These are phyloP conservation scores for Simplicillium aogashimaense DNA, from an alignment of 2,329 filamentous ascomycete genomes.

Conservation along the genomic window DNA sequence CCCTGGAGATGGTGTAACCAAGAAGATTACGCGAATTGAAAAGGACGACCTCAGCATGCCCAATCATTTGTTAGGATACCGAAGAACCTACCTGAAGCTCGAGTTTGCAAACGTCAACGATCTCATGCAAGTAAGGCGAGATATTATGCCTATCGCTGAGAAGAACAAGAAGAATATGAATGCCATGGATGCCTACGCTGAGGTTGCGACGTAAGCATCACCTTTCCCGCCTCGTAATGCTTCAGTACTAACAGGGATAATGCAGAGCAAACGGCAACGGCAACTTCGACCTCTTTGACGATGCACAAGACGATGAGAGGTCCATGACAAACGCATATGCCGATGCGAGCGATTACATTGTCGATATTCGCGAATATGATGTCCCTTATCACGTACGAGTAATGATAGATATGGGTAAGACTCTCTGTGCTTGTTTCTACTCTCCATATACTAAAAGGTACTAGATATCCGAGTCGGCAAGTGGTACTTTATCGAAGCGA, in stretches of 20 bases:
- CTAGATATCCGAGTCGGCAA: conserved; percentile 88
- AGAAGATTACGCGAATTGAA: conserved; percentile 65
- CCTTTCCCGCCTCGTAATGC: too few species aligned
- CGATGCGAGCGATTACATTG: conserved; percentile 92
- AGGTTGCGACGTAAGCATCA: conserved; percentile 69
- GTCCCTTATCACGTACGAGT: conserved; percentile 99
- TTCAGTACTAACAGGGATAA: too few species aligned
- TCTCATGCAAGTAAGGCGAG: conserved; percentile 72
- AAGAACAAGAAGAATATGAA: conserved; percentile 95
- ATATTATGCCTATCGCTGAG: conserved; percentile 83
- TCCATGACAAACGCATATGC: conserved; percentile 64
- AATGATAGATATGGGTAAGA: conserved; percentile 78
- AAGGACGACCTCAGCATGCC: conserved; percentile 94
- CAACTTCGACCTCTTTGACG: conserved; percentile 92
- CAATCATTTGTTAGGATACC: conserved; percentile 88
- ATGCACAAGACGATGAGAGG: conserved; percentile 70
- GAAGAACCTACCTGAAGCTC: conserved; percentile 78
- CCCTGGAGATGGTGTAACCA: conserved; percentile 70
- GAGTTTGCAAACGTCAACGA: conserved; percentile 82
- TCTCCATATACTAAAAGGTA: neutral
- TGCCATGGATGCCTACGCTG: conserved; percentile 96
- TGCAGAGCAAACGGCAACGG: conserved; percentile 50
- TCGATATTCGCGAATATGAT: conserved; percentile 98
- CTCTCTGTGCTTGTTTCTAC: neutral
- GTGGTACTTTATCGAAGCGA: conserved; percentile 94